These are phyloP conservation scores for Yueomyces sinensis DNA, from an alignment of 805 yeast species.

Conservation along the genomic window DNA sequence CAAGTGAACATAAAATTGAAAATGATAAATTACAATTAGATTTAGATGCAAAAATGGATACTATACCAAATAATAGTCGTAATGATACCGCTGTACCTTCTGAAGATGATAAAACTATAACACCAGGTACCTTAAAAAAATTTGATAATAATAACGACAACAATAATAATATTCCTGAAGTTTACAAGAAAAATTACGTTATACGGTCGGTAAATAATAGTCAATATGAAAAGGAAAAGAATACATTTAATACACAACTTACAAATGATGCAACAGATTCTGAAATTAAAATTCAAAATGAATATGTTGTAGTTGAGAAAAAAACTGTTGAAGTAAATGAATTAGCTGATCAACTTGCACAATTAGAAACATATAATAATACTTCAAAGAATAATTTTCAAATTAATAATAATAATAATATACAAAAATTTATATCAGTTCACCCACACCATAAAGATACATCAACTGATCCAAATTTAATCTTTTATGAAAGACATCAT, in stretches of 20 bases:
- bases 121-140: not conserved
- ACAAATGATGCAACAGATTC: constrained; percentile 13
- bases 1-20: not conserved
- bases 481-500: not conserved
- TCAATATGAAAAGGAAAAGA: not conserved
- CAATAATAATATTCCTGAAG: not conserved
- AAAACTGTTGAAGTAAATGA: constrained; percentile 92
- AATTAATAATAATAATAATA: not conserved
- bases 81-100: not conserved
- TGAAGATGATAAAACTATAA: constrained; percentile 1
- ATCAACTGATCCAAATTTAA: not conserved
- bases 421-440: not conserved
- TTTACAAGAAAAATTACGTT: not conserved
- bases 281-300: constrained; percentile 55
- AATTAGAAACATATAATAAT: constrained; percentile 4
- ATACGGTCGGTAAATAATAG: not conserved
- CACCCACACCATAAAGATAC: not conserved
- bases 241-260: not conserved
- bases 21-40: constrained; percentile 1
- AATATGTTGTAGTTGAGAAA: constrained; percentile 90
- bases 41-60: not conserved
- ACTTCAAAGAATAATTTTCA: not conserved
- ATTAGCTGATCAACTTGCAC: constrained; percentile 80
- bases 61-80: constrained; percentile 1
- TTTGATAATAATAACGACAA: too few species aligned